Base-by-base conservation (phyloP, 805 yeast species). In the Debaryomyces maramus region DNA sequence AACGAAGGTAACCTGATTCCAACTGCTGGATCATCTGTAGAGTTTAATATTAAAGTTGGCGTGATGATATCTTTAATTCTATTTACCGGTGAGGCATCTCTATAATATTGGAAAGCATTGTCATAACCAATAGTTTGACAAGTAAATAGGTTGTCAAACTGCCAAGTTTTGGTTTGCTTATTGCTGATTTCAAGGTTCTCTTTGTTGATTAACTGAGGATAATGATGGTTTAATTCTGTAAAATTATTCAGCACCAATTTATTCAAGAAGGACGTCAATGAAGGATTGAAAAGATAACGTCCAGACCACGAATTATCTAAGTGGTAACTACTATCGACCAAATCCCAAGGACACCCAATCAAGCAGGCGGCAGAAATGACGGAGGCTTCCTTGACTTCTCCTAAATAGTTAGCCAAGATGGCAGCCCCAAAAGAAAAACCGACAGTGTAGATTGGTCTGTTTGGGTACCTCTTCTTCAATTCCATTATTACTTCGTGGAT, bases 401-500 rank as follows among this genome's bases (percentile, higher is more conserved):
- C 91, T 15, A 87, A 56, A 58, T 81, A 87, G 55, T 87, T 88
- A 20, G 85, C 73, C 44, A 86, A 65, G 22, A 87, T 72, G 3
- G 82, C 73, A 0, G 85, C 90, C 2, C 96, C 96, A 39, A 87
- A 72, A n/a, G 90, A 83, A 53, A 82, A 83, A 3, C 95, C 96
- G n/a, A 78, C 79, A 22, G 82, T 73, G 41, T 85, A 77, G 16
- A 77, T 67, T n/a, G 87, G 77, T 38, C 81, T 64, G 37, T 72
- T 63, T 1, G 95, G 91, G 55, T 70, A 83, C 34, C 65, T 56
- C 31, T 45, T 42, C 30, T 72, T 65, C 48, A 87, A 60, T 22
- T 74, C 73, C 36, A 71, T 61, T 38, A 87, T 67, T 6, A 80
- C 72, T 39, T 68, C 73, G 38, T 82, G 67, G 23, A 87, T 58